Evolutionary conservation across 306 rosid species (phyloP).

Genomic region (Lagenaria siceraria): DNA sequence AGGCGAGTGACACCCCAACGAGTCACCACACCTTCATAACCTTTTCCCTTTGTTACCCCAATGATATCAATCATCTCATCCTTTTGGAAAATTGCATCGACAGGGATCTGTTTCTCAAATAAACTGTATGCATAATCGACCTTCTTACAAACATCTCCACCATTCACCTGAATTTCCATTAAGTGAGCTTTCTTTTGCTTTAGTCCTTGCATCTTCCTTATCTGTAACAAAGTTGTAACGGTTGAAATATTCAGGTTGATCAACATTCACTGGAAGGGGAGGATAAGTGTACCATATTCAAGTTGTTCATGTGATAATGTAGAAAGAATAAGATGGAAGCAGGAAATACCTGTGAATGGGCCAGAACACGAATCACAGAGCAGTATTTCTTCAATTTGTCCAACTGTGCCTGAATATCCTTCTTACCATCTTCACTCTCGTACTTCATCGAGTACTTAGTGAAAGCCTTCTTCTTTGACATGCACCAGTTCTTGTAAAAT

Average conservation of each 20-base stretch:
- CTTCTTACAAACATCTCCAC: conserved; percentile 25
- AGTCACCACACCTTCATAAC: conserved; percentile 78
- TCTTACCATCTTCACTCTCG: conserved; percentile 55
- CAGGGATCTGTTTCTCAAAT: conserved; percentile 42
- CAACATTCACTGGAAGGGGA: too few relatives aligned
- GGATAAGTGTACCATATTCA: not conserved
- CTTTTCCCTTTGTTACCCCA: conserved; percentile 79
- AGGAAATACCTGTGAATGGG: conserved; percentile 55
- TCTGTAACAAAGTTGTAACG: not conserved
- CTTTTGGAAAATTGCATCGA: conserved; percentile 73
- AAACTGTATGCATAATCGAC: conserved; percentile 27
- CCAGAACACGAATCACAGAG: conserved; percentile 55
- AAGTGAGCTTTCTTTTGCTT: conserved; percentile 44
- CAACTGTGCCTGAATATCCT: conserved; percentile 37
- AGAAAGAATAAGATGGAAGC: not conserved
- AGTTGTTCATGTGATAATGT: not conserved
- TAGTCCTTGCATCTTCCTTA: conserved; percentile 31
- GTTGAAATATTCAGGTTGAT: too few relatives aligned
- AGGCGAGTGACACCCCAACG: conserved; percentile 88
- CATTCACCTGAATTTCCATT: conserved; percentile 45
- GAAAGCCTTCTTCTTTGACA: conserved; percentile 75
- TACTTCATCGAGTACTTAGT: conserved; percentile 40
- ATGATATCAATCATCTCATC: conserved; percentile 83
- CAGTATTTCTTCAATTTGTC: conserved; percentile 60
- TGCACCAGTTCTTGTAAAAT: conserved; percentile 75